Percentiles rank a stretch among this genome's conserved stretches.
Conservation (phyloP, 108 stramenopile genomes). For the Cyclotella baltica region DNA sequence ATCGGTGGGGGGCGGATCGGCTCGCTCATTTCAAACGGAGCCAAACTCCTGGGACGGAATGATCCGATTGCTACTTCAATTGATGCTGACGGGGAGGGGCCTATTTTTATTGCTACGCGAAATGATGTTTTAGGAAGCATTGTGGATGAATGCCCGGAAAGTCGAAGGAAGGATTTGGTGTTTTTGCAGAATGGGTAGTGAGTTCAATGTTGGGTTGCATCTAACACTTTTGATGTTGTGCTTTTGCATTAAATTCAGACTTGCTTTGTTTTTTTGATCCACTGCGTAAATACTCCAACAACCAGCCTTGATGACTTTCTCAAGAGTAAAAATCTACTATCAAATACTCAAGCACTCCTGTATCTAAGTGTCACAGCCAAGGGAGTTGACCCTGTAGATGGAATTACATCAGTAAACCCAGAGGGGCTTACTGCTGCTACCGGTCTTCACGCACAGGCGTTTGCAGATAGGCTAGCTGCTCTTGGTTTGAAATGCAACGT, state of each 20-base stretch:
- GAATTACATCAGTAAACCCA: constrained; percentile 88
- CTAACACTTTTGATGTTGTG: not conserved
- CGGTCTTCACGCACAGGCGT: constrained; percentile 84
- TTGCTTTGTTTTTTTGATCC: too few relatives aligned
- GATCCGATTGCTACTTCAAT: constrained; percentile 57
- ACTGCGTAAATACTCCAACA: too few relatives aligned
- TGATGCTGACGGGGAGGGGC: constrained; percentile 66
- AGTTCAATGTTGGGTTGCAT: not conserved
- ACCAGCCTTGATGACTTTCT: constrained; percentile 72
- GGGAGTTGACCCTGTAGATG: constrained; percentile 90
- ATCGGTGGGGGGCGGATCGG: constrained; percentile 85
- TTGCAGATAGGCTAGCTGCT: constrained; percentile 77
- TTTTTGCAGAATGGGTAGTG: constrained; percentile 94
- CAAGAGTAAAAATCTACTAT: constrained; percentile 62
- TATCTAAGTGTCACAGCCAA: constrained; percentile 87
- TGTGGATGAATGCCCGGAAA: constrained; percentile 77
- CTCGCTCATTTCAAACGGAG: constrained; percentile 59
- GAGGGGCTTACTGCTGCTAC: constrained; percentile 91
- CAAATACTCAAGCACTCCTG: constrained; percentile 88
- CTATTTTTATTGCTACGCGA: constrained; percentile 89
- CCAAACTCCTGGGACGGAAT: constrained; percentile 63
- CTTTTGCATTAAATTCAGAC: too few relatives aligned
- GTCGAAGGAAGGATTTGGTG: constrained; percentile 85
- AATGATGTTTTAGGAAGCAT: constrained; percentile 92
- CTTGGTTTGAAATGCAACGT: constrained; percentile 86